Evolutionary conservation across 2,329 filamentous ascomycete species (phyloP).

Genomic region (Alternaria angustiovoidea): DNA sequence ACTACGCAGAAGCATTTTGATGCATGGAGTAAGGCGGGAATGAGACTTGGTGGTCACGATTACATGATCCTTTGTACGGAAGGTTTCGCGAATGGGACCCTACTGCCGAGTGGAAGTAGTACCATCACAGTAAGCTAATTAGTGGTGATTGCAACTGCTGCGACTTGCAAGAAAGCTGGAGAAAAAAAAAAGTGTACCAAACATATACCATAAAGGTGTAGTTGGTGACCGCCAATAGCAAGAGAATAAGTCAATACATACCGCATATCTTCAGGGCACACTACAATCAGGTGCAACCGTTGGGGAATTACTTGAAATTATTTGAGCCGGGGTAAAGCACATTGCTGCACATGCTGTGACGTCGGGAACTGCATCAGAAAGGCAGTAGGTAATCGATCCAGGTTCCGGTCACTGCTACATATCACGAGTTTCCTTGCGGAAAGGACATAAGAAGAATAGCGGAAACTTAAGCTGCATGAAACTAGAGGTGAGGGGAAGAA

Average conservation of each 20-base stretch:
- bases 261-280: background rate
- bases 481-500: background rate
- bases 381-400: background rate
- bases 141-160: background rate
- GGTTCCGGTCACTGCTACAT: background rate
- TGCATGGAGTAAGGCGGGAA: slow-evolving; percentile 29
- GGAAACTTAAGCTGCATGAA: background rate
- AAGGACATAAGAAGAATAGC: background rate
- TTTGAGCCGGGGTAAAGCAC: background rate
- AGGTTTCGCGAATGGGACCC: slow-evolving; percentile 12
- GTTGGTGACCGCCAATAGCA: background rate
- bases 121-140: slow-evolving; percentile 15
- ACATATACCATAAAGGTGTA: background rate
- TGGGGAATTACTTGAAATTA: background rate
- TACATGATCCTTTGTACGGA: slow-evolving; percentile 17
- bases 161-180: background rate
- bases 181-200: background rate
- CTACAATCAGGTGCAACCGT: background rate
- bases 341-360: background rate
- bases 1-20: slow-evolving; percentile 41
- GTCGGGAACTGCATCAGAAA: background rate
- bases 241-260: background rate
- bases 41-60: slow-evolving; percentile 15
- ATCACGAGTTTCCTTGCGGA: background rate
- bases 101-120: slow-evolving; percentile 17